A percentile compares a stretch with the other conserved stretches of the same genome.
Conservation (phyloP, 148 eudicot genomes). For the Salicornia ramosissima region DNA sequence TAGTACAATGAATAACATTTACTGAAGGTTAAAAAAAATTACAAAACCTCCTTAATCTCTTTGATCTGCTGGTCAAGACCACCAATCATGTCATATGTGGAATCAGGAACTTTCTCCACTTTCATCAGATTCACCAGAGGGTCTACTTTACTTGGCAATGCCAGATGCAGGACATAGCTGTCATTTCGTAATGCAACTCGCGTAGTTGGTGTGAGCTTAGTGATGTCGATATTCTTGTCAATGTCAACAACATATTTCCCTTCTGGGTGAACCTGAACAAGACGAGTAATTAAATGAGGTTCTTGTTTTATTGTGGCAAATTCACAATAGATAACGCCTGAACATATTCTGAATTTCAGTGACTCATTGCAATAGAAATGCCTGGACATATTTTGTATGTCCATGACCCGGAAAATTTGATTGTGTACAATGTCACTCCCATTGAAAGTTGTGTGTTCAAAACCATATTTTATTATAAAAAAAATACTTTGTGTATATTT, state of each 20-base stretch:
- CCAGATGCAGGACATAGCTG: slow-evolving; percentile 64
- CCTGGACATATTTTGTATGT: too few species aligned
- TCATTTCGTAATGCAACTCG: slow-evolving; percentile 70
- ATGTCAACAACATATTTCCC: slow-evolving; percentile 73
- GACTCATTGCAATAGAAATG: too few species aligned
- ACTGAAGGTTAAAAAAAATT: not conserved
- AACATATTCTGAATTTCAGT: too few species aligned
- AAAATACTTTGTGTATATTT: too few species aligned
- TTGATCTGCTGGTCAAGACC: slow-evolving; percentile 76
- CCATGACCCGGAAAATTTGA: too few species aligned
- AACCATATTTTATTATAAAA: too few species aligned
- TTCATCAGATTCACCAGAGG: slow-evolving; percentile 76
- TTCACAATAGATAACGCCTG: too few species aligned
- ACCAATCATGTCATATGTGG: slow-evolving; percentile 77
- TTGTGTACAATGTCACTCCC: too few species aligned
- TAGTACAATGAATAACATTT: not conserved
- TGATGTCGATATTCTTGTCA: slow-evolving; percentile 64
- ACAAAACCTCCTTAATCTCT: slow-evolving; percentile 70
- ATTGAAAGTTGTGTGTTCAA: too few species aligned
- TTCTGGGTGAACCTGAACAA: slow-evolving; percentile 57
- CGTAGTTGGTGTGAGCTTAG: slow-evolving; percentile 59
- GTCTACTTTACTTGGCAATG: slow-evolving; percentile 68
- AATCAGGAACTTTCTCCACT: slow-evolving; percentile 82
- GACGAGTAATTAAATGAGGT: not conserved
- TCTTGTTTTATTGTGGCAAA: too few species aligned